Evolutionary conservation across 768 basidiomycete genomes (phyloP).

Genomic region (Hericium erinaceus): DNA sequence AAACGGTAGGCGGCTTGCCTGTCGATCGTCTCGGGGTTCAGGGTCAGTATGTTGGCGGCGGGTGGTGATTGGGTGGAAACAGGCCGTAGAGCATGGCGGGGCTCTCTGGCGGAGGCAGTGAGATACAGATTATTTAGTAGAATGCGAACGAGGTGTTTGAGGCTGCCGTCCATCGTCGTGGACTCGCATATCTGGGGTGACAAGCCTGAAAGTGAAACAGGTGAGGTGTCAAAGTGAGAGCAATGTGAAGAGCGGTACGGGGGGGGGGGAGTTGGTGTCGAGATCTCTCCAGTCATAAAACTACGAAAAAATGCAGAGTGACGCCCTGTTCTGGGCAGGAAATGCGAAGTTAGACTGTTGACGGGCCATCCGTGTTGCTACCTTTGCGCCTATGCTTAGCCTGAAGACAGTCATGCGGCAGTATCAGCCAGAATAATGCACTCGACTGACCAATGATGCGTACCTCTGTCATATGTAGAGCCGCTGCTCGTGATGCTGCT

Average conservation of each 20-base stretch:
- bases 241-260: conserved; percentile 85
- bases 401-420: no score
- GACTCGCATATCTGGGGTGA: conserved; percentile 97
- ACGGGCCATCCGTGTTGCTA: no score
- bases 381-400: no score
- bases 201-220: conserved; percentile 92
- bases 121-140: conserved; percentile 81
- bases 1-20: conserved; percentile 84
- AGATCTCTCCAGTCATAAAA: conserved; percentile 82
- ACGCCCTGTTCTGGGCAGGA: conserved; percentile 90
- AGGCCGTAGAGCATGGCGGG: no score
- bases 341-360: conserved; percentile 94
- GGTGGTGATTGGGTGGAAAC: conserved; percentile 50
- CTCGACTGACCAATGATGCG: no score
- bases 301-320: conserved; percentile 88
- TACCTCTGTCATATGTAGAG: no score
- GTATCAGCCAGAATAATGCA: no score
- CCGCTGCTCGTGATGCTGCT: no score
- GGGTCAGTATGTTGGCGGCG: conserved; percentile 46
- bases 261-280: conserved; percentile 44
- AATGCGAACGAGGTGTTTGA: conserved; percentile 93
- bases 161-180: conserved; percentile 94
- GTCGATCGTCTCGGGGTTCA: conserved; percentile 64
- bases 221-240: conserved; percentile 92
- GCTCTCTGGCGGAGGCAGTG: no score